A percentile compares a stretch with the other conserved stretches of the same genome.
phyloP scores from a whole-genome alignment of 495 filamentous ascomycete genomes.

The Hyaloscypha bicolor region DNA sequence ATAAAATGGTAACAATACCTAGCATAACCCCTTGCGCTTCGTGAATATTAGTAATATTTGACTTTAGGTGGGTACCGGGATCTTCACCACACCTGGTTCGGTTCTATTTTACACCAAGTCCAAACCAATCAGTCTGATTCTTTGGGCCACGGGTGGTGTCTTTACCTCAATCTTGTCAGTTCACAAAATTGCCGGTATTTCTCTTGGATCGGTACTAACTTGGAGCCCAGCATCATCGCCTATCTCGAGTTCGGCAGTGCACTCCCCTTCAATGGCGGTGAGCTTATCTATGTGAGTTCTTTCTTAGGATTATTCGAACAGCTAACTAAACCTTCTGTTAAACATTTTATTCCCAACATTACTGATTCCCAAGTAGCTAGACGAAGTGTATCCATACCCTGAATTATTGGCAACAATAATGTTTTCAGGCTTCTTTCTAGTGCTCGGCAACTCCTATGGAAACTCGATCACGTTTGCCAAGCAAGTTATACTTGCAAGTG shows the following conservation, averaged over 20 bases:
- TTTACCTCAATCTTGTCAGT: slow-evolving; percentile 2
- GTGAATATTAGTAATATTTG: not conserved
- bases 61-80: not conserved
- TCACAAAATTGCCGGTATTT: not conserved
- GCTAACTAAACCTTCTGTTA: too few relatives aligned
- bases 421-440: not conserved
- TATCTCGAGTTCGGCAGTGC: slow-evolving; percentile 3
- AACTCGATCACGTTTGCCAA: not conserved
- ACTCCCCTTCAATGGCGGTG: not conserved
- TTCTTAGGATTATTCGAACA: too few relatives aligned
- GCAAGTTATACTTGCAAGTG: slow-evolving; percentile 1
- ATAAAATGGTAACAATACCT: not conserved
- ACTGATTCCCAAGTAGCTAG: not conserved
- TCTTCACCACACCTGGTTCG: not conserved
- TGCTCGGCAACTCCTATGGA: slow-evolving; percentile 2
- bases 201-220: not conserved
- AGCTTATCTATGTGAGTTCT: slow-evolving; percentile 2
- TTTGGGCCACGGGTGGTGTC: slow-evolving; percentile 2
- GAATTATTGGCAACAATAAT: not conserved
- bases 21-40: not conserved
- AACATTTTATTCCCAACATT: not conserved
- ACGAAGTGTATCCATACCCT: not conserved
- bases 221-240: not conserved
- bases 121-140: not conserved
- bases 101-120: slow-evolving; percentile 5